These are phyloP conservation scores for Amaranthus hypochondriacus DNA, from an alignment of 148 eudicot genomes.

Conservation along the genomic window DNA sequence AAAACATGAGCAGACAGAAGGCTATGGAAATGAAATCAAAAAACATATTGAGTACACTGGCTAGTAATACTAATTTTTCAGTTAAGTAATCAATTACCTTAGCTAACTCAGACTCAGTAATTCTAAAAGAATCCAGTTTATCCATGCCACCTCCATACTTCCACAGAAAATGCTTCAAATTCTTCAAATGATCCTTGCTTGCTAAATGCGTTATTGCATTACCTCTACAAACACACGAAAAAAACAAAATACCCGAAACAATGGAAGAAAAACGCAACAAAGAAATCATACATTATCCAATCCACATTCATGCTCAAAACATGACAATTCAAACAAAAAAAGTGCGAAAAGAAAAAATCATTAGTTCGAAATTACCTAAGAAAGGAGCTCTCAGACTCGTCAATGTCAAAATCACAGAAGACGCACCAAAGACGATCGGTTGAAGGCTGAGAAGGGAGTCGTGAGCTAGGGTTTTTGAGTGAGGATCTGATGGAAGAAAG, in stretches of 20 bases:
- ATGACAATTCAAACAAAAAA: neutral
- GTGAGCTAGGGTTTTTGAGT: conserved; percentile 49
- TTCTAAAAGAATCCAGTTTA: conserved; percentile 51
- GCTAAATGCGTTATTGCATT: conserved; percentile 77
- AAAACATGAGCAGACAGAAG: neutral
- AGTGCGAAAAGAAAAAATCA: neutral
- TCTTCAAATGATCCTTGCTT: conserved; percentile 68
- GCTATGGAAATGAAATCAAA: neutral
- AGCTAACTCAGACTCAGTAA: conserved; percentile 51
- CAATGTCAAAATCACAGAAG: conserved; percentile 61
- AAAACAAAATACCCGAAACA: neutral
- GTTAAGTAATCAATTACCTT: conserved; percentile 40
- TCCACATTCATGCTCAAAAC: neutral
- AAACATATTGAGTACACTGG: neutral
- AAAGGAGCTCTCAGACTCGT: conserved; percentile 36
- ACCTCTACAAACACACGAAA: conserved; percentile 38
- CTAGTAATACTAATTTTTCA: neutral
- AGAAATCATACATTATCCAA: neutral
- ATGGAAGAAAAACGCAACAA: neutral
- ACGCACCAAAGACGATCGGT: conserved; percentile 63
- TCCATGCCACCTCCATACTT: conserved; percentile 74
- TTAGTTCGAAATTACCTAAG: conserved; percentile 39
- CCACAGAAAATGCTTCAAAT: conserved; percentile 80
- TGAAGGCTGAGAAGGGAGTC: conserved; percentile 31
- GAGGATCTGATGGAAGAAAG: conserved; percentile 41